Conservation (phyloP, 306 rosid species). For the Delonix regia region DNA sequence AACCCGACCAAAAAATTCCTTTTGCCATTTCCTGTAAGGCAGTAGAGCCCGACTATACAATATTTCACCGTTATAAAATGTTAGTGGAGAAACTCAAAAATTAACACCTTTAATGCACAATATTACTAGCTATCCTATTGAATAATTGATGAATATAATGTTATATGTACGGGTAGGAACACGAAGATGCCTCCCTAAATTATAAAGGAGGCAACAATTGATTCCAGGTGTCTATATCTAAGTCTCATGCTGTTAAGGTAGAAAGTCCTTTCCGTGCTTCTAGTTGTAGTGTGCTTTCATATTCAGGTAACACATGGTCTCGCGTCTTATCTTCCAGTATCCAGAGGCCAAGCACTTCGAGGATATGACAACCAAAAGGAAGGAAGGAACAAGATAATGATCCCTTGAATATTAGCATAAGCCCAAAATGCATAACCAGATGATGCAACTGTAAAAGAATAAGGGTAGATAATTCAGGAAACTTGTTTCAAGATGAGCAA, state of each 20-base stretch:
- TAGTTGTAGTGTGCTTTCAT: slow-evolving; percentile 36
- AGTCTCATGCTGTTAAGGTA: slow-evolving; percentile 30
- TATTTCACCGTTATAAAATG: slow-evolving; percentile 20
- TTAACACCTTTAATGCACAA: slow-evolving; percentile 42
- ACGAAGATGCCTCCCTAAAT: slow-evolving; percentile 33
- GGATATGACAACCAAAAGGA: slow-evolving; percentile 35
- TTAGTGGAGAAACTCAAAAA: slow-evolving; percentile 13
- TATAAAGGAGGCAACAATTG: slow-evolving; percentile 26
- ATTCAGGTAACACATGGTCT: slow-evolving; percentile 34
- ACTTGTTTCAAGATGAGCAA: slow-evolving; percentile 14
- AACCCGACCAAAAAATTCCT: slow-evolving; percentile 11
- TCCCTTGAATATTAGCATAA: slow-evolving; percentile 25
- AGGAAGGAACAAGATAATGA: slow-evolving; percentile 20
- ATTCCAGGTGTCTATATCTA: slow-evolving; percentile 25
- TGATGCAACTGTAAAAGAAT: slow-evolving; percentile 34
- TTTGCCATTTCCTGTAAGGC: slow-evolving; percentile 30
- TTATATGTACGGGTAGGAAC: slow-evolving; percentile 45
- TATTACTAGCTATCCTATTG: slow-evolving; percentile 38
- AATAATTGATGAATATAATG: slow-evolving; percentile 44
- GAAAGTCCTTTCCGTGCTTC: slow-evolving; percentile 27
- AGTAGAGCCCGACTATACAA: slow-evolving; percentile 52
- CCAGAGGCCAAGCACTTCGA: slow-evolving; percentile 25
- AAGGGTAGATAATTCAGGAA: slow-evolving; percentile 8
- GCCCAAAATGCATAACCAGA: slow-evolving; percentile 19
- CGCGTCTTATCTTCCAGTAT: not conserved